Evolutionary conservation across 176 grass and related monocot genomes (phyloP).

Genomic region (Bromus sterilis): DNA sequence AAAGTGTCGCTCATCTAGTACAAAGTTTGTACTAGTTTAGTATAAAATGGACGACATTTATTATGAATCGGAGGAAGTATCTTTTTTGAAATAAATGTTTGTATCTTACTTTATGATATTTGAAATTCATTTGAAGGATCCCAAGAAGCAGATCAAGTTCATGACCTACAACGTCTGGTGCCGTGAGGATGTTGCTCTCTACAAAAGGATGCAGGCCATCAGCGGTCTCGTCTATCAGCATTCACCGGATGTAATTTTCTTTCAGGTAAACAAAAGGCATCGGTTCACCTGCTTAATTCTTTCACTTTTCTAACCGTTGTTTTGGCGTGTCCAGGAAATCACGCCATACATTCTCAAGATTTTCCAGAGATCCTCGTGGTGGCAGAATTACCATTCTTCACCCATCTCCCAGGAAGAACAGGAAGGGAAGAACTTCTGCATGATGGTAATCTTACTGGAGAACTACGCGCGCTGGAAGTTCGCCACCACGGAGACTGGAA

Average conservation of each 20-base stretch:
- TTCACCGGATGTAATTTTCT: constrained; percentile 4
- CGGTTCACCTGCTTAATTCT: neutral
- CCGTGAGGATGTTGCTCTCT: neutral
- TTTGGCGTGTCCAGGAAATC: neutral
- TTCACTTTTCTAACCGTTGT: neutral
- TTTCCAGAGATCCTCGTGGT: neutral
- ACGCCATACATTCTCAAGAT: neutral
- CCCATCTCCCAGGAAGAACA: neutral
- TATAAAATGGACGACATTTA: too few species aligned
- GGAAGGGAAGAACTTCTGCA: neutral
- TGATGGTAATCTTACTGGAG: neutral
- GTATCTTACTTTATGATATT: neutral
- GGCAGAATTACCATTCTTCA: neutral
- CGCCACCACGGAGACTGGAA: neutral
- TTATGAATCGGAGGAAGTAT: too few species aligned
- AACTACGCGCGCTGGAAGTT: neutral
- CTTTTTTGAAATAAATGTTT: too few species aligned
- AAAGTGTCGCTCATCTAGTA: too few species aligned
- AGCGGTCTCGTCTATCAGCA: neutral
- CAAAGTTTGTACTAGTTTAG: too few species aligned
- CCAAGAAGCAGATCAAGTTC: constrained; percentile 5
- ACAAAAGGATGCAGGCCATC: neutral
- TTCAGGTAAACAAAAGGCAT: too few species aligned
- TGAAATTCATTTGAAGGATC: neutral
- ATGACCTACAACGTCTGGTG: constrained; percentile 19